These are phyloP conservation scores for Teratosphaeria gauchensis DNA, from an alignment of 2,329 filamentous ascomycete species.

Conservation along the genomic window DNA sequence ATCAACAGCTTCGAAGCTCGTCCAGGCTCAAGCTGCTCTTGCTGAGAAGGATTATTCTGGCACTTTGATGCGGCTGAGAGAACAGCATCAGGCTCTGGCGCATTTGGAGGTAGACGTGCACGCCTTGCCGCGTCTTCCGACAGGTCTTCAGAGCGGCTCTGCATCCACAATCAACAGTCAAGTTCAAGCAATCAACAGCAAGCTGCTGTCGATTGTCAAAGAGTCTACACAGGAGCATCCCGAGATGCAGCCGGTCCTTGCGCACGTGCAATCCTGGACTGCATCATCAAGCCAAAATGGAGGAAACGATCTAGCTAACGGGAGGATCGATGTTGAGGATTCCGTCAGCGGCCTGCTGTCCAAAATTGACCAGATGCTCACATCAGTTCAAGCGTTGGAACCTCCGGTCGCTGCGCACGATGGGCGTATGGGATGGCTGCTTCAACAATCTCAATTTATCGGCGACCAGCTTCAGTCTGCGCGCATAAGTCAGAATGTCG, in stretches of 20 bases:
- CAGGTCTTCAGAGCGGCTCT: not conserved
- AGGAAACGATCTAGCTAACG: constrained; percentile 12
- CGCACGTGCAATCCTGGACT: constrained; percentile 17
- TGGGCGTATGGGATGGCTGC: not conserved
- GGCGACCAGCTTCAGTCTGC: not conserved
- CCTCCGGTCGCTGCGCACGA: not conserved
- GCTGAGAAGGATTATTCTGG: not conserved
- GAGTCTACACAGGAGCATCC: not conserved
- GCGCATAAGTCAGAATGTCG: not conserved
- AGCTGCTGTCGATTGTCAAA: not conserved
- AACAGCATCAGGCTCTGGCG: not conserved
- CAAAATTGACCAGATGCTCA: constrained; percentile 1
- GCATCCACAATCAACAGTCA: not conserved
- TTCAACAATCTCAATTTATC: not conserved
- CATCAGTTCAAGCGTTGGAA: not conserved
- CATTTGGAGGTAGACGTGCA: not conserved
- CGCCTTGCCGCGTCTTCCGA: not conserved
- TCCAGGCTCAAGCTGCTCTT: not conserved
- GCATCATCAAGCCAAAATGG: constrained; percentile 44
- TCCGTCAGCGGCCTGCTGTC: not conserved
- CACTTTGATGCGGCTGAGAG: not conserved
- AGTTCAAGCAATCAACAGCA: not conserved
- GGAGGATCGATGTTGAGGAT: not conserved
- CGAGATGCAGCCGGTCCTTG: constrained; percentile 16
- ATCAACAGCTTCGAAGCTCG: not conserved